These are phyloP conservation scores for Yamadazyma diospyri DNA, from an alignment of 1,139 yeast species.

Conservation along the genomic window DNA sequence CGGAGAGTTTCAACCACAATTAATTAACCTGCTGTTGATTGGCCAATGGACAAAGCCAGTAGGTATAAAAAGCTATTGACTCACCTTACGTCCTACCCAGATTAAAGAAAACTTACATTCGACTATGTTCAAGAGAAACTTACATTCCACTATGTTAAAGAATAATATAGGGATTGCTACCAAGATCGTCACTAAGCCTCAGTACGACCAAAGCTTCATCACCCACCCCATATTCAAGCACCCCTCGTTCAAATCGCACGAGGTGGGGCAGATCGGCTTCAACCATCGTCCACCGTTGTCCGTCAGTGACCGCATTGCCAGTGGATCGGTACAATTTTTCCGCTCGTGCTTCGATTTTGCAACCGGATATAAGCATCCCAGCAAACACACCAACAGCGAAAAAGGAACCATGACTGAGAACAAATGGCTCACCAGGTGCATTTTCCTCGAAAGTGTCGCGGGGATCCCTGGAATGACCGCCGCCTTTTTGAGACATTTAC, in stretches of 20 bases:
- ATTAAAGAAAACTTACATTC: no score
- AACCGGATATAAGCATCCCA: constrained; percentile 54
- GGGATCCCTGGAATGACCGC: constrained; percentile 83
- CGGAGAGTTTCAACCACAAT: no score
- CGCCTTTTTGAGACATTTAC: constrained; percentile 63
- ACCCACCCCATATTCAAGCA: constrained; percentile 56
- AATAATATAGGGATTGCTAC: constrained; percentile 25
- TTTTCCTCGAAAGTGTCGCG: constrained; percentile 70
- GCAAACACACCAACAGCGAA: constrained; percentile 29
- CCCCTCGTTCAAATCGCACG: constrained; percentile 44
- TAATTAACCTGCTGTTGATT: neutral
- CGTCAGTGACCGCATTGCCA: constrained; percentile 53
- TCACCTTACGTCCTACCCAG: no score
- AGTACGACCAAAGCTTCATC: constrained; percentile 26
- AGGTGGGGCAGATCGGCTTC: constrained; percentile 44
- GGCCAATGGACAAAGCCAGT: neutral
- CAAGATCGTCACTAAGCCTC: constrained; percentile 20
- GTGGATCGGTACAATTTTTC: constrained; percentile 38
- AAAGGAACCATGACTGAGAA: constrained; percentile 53
- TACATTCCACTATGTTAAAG: no score
- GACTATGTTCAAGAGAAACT: no score
- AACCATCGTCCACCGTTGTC: constrained; percentile 54
- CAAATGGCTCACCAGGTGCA: constrained; percentile 66
- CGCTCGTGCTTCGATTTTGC: constrained; percentile 55
- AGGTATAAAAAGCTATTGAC: no score